Evolutionary conservation across 768 basidiomycete species (phyloP), one percentile per base, ranked within the genome.

Genomic region (Phaeolepiota aurea): DNA sequence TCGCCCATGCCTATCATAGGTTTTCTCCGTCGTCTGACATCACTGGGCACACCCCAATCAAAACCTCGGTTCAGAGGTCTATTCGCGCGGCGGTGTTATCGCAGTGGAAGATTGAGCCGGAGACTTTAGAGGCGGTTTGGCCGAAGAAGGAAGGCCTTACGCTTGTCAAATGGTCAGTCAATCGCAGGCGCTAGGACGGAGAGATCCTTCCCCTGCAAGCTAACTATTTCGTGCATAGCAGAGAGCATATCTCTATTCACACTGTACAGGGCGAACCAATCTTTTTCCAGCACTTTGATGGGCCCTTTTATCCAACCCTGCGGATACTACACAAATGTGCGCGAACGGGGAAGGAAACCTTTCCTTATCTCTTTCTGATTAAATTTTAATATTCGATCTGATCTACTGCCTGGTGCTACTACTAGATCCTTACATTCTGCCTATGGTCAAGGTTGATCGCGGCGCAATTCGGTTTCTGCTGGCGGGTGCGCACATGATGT

Each of bases 391-490:
- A 16, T 12, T 12, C 21, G 5, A 38, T 36, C 20, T 45, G 38
- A 45, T 43, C n/a, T 20, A 34, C 41, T 40, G 32, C 15, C 42
- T 39, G 42, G 2, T n/a, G n/a, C n/a, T n/a, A n/a, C n/a, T n/a
- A n/a, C n/a, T 59, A 99, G 94, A 96, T 68, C 96, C 96, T 5
- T 84, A 76, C 52, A 69, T 98, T 48, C 74, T 98, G 21, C 90
- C 93, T 3, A 79, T 73, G 52, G 91, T 94, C 37, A 78, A 82
- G 48, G 74, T 98, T 36, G 96, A 99, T 68, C 83, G 94, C 38
- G 96, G 96, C 37, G 96, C 96, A 40, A 99, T 99, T 65, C 87
- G 93, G 22, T 99, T 97, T 64, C 75, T 99, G 28, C 78, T 99
- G 34, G 83, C 81, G 9, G 96, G 90, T 12, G 90, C 90, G 18